Percentiles rank a stretch among this genome's conserved stretches.
Evolutionary conservation across 2,329 filamentous ascomycete genomes (phyloP).

Genomic region (Beauveria caledonica): DNA sequence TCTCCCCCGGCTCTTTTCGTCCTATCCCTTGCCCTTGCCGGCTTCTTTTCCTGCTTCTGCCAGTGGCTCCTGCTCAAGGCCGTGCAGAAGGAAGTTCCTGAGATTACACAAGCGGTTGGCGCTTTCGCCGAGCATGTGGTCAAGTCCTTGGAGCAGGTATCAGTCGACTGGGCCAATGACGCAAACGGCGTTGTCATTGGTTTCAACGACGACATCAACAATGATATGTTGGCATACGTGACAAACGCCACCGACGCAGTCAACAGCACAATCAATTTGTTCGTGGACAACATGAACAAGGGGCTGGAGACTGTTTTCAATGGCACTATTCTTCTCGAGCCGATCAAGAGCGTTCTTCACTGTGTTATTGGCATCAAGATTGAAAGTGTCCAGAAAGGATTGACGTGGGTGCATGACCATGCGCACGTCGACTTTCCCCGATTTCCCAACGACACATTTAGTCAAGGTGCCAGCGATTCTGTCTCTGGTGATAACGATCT

Average conservation of each 20-base stretch:
- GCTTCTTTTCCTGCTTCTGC: conserved; percentile 73
- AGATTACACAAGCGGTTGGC: conserved; percentile 64
- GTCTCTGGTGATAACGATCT: conserved; percentile 51
- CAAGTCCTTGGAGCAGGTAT: conserved; percentile 61
- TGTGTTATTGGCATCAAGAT: conserved; percentile 88
- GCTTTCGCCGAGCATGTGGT: conserved; percentile 75
- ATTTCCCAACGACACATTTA: conserved; percentile 75
- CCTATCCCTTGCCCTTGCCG: conserved; percentile 71
- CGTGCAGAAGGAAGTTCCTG: conserved; percentile 69
- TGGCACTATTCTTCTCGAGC: conserved; percentile 68
- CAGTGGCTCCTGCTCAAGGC: conserved; percentile 70
- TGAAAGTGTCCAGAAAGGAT: conserved; percentile 70
- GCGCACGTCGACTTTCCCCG: conserved; percentile 74
- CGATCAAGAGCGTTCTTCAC: conserved; percentile 70
- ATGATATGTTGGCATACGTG: conserved; percentile 80
- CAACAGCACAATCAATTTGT: conserved; percentile 76
- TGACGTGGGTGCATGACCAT: conserved; percentile 90
- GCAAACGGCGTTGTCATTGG: conserved; percentile 65
- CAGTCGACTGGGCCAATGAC: conserved; percentile 64
- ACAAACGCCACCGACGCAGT: conserved; percentile 73
- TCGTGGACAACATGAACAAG: conserved; percentile 68
- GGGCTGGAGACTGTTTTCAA: conserved; percentile 73
- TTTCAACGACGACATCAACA: conserved; percentile 71
- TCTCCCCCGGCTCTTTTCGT: conserved; percentile 80
- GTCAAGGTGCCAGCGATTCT: conserved; percentile 60